phyloP scores from a whole-genome alignment of 208 protist genomes.

The Wallacemonas sp. region DNA sequence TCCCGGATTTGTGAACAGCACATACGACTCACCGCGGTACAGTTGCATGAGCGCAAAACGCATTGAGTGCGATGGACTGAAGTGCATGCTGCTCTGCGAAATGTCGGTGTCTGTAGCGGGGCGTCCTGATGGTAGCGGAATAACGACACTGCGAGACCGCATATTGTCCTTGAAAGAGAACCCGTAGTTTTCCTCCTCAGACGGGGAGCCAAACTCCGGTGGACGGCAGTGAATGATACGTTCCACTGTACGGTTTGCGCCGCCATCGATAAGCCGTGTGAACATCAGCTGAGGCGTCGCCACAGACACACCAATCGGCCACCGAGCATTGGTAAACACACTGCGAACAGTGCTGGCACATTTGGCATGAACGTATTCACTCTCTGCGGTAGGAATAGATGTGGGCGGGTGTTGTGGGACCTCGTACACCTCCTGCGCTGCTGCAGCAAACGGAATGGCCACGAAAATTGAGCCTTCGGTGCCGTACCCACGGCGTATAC shows the following conservation, averaged over 20 bases:
- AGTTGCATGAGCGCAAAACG: slow-evolving; percentile 37
- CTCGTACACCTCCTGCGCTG: slow-evolving; percentile 14
- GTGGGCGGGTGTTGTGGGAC: slow-evolving; percentile 5
- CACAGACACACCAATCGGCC: slow-evolving; percentile 23
- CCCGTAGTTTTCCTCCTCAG: slow-evolving; percentile 26
- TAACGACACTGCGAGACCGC: slow-evolving; percentile 39
- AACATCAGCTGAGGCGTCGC: slow-evolving; percentile 27
- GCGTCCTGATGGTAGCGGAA: slow-evolving; percentile 19
- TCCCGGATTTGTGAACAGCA: slow-evolving; percentile 32
- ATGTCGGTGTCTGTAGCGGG: background rate
- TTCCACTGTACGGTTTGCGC: slow-evolving; percentile 10
- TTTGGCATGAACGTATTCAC: background rate
- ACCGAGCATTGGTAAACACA: slow-evolving; percentile 31
- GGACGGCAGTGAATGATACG: slow-evolving; percentile 30
- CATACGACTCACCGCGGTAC: slow-evolving; percentile 67
- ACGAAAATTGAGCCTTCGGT: slow-evolving; percentile 43
- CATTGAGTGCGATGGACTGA: slow-evolving; percentile 15
- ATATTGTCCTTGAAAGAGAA: slow-evolving; percentile 64
- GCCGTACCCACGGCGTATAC: slow-evolving; percentile 38
- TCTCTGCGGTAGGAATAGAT: slow-evolving; percentile 3
- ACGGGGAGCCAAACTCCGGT: slow-evolving; percentile 21
- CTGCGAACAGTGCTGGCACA: slow-evolving; percentile 35
- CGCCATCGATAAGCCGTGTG: background rate
- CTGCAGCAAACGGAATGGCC: slow-evolving; percentile 21
- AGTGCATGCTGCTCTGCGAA: background rate